Conservation (phyloP, 148 eudicot genomes). For the Cornus suecica region DNA sequence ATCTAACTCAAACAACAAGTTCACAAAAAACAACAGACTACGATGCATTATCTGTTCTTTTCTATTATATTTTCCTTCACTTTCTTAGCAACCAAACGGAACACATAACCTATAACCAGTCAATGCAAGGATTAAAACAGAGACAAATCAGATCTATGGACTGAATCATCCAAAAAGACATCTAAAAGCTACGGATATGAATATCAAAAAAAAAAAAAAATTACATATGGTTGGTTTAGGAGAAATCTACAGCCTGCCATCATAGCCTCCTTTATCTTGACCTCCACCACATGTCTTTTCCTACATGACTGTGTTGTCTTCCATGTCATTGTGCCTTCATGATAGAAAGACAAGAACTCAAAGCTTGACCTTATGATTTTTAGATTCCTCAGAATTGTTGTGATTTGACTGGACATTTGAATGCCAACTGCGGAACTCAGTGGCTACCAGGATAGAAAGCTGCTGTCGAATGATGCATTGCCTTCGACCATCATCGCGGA, state of each 20-base stretch:
- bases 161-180: too few relatives aligned
- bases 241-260: background rate
- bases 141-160: background rate
- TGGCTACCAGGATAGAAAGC: background rate
- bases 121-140: background rate
- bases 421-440: background rate
- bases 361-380: background rate
- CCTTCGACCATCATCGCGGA: conserved; percentile 23
- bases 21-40: background rate
- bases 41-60: background rate
- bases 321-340: background rate
- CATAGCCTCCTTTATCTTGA: background rate
- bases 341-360: background rate
- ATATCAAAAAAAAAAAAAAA: too few relatives aligned
- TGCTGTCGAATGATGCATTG: conserved; percentile 33
- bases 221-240: too few relatives aligned
- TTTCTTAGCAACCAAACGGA: background rate
- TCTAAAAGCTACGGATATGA: background rate
- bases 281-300: background rate
- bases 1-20: too few relatives aligned
- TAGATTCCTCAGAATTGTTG: background rate
- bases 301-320: background rate
- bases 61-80: background rate
- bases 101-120: background rate
- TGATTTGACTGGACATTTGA: conserved; percentile 2